Conservation (phyloP, 2,329 filamentous ascomycete genomes). For the Lizonia empirigonia region DNA sequence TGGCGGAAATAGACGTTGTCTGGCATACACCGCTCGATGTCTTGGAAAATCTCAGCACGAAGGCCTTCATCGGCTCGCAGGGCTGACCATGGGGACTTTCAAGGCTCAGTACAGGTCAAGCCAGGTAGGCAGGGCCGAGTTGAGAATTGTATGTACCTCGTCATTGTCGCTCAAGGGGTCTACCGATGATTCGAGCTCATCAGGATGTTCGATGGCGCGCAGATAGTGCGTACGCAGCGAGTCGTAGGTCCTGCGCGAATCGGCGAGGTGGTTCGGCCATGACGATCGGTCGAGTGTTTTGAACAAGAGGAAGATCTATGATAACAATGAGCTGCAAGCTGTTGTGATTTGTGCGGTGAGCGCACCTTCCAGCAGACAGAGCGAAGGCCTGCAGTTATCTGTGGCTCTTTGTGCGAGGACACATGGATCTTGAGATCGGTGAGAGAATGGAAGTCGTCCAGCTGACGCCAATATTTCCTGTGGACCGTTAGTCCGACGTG, state of each 20-base stretch:
- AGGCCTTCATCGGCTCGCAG: slow-evolving; percentile 82
- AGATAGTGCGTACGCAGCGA: slow-evolving; percentile 76
- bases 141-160: slow-evolving; percentile 55
- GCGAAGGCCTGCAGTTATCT: slow-evolving; percentile 68
- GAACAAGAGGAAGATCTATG: slow-evolving; percentile 79
- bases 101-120: slow-evolving; percentile 56
- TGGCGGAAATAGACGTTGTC: slow-evolving; percentile 91
- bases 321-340: slow-evolving; percentile 6
- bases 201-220: slow-evolving; percentile 81
- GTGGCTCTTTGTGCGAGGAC: slow-evolving; percentile 44
- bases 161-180: slow-evolving; percentile 88
- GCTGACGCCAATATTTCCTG: slow-evolving; percentile 46
- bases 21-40: slow-evolving; percentile 88
- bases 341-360: not conserved
- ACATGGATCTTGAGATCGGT: slow-evolving; percentile 47
- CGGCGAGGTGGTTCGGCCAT: slow-evolving; percentile 71
- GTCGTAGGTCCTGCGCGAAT: slow-evolving; percentile 75
- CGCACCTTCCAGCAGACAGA: slow-evolving; percentile 91
- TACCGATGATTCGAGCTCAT: slow-evolving; percentile 73
- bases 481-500: slow-evolving; percentile 19
- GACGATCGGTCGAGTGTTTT: slow-evolving; percentile 66
- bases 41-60: slow-evolving; percentile 87
- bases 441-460: slow-evolving; percentile 45
- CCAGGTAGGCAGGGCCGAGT: slow-evolving; percentile 21
- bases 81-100: slow-evolving; percentile 88